These are phyloP conservation scores for Sporothrix humicola DNA, from an alignment of 2,329 filamentous ascomycete species.

Conservation along the genomic window DNA sequence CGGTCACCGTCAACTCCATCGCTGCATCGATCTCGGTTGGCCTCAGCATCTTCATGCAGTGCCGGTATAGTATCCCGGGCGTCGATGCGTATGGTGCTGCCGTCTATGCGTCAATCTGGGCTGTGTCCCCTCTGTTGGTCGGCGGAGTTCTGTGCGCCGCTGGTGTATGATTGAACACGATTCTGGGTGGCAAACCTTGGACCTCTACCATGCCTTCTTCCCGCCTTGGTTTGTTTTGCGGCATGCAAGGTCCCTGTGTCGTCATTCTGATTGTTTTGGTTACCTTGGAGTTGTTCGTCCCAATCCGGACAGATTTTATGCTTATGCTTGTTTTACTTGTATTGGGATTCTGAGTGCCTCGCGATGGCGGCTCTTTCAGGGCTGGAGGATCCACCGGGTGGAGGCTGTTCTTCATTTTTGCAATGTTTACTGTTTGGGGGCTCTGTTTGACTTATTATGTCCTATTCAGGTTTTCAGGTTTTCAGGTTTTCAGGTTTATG, in stretches of 20 bases:
- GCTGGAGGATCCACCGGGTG: too few species aligned
- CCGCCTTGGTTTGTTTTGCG: too few species aligned
- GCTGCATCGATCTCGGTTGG: constrained; percentile 63
- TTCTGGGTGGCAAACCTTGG: background rate
- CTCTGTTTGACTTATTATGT: background rate
- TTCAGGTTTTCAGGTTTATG: background rate
- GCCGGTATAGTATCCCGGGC: constrained; percentile 69
- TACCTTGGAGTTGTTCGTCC: background rate
- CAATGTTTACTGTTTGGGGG: background rate
- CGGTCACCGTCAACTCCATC: constrained; percentile 68
- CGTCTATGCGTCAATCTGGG: constrained; percentile 78
- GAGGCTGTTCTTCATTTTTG: too few species aligned
- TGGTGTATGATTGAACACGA: constrained; percentile 40
- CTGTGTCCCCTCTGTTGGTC: constrained; percentile 64
- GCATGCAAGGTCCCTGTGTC: too few species aligned
- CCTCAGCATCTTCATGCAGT: constrained; percentile 66
- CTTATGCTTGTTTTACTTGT: background rate
- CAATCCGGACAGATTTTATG: background rate
- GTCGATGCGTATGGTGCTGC: constrained; percentile 72
- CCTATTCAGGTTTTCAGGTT: background rate
- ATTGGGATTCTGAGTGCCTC: background rate
- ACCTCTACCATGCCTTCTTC: background rate
- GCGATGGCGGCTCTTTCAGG: background rate
- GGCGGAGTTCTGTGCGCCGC: constrained; percentile 62
- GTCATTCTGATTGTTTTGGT: too few species aligned